Evolutionary conservation across 371 early-diverging fungal species (phyloP).

Genomic region (Zancudomyces culisetae): DNA sequence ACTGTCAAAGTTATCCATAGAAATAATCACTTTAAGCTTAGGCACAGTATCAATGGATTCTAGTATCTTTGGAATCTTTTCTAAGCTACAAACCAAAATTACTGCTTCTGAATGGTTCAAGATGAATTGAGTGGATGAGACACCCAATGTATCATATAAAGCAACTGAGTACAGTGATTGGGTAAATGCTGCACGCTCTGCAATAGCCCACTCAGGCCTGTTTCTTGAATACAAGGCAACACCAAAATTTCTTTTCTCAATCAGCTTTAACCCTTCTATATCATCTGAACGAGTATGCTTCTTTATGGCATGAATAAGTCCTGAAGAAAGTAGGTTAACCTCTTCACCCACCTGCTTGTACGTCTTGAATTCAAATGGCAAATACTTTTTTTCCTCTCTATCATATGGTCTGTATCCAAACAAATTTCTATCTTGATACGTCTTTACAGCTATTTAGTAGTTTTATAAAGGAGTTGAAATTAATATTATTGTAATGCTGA

Average conservation of each 20-base stretch:
- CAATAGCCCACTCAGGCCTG: constrained; percentile 77
- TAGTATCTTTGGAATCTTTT: constrained; percentile 57
- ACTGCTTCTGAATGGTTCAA: constrained; percentile 50
- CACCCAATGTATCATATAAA: constrained; percentile 73
- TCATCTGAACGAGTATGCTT: constrained; percentile 5
- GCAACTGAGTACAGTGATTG: constrained; percentile 50
- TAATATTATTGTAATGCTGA: not conserved
- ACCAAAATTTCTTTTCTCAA: constrained; percentile 2
- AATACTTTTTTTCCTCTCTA: constrained; percentile 24
- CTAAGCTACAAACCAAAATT: constrained; percentile 50
- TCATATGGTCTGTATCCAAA: constrained; percentile 33
- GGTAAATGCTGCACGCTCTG: constrained; percentile 53
- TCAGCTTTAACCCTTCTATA: not conserved
- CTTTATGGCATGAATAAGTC: constrained; percentile 17
- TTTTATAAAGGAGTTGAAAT: not conserved
- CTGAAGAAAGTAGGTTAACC: constrained; percentile 40
- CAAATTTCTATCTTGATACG: constrained; percentile 21
- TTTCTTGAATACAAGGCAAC: constrained; percentile 72
- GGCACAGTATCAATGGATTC: constrained; percentile 32
- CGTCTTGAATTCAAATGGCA: constrained; percentile 44
- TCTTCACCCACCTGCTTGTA: constrained; percentile 28
- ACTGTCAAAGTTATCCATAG: constrained; percentile 37
- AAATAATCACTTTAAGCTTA: constrained; percentile 40
- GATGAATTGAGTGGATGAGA: constrained; percentile 55
- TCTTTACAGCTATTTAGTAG: constrained; percentile 5